Conservation (phyloP, 768 basidiomycete genomes). For the Lyophyllum decastes region DNA sequence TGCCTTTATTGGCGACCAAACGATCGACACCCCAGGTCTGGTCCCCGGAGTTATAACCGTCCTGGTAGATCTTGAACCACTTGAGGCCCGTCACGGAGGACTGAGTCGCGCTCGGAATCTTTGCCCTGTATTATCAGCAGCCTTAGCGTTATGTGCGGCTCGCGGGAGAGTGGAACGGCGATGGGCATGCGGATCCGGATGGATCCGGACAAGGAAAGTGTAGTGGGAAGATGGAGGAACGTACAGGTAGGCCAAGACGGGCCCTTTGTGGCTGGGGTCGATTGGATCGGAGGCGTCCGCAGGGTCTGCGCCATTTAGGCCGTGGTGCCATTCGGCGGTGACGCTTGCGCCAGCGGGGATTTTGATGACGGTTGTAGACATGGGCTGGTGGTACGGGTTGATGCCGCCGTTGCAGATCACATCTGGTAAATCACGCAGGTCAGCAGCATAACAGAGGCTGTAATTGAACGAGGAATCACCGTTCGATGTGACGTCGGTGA, state of each 20-base stretch:
- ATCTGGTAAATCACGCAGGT: constrained; percentile 15
- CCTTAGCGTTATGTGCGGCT: not conserved
- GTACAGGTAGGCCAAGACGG: constrained; percentile 52
- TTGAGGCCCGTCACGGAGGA: constrained; percentile 45
- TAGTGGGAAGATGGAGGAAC: constrained; percentile 12
- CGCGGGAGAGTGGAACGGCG: not conserved
- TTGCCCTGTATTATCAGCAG: constrained; percentile 35
- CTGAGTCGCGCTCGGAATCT: constrained; percentile 46
- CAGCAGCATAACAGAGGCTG: too few species aligned
- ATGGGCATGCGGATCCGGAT: not conserved
- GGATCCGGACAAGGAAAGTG: too few species aligned
- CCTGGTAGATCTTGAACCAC: constrained; percentile 59
- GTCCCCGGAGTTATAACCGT: constrained; percentile 33
- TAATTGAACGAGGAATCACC: constrained; percentile 10
- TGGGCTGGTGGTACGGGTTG: constrained; percentile 51
- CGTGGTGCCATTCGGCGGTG: constrained; percentile 56
- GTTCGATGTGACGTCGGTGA: constrained; percentile 57
- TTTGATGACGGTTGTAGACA: constrained; percentile 44
- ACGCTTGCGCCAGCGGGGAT: constrained; percentile 55
- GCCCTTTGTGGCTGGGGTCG: constrained; percentile 54
- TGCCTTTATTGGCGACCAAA: constrained; percentile 49
- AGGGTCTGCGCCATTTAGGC: constrained; percentile 40
- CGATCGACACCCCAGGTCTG: constrained; percentile 48
- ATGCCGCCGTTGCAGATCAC: constrained; percentile 62
- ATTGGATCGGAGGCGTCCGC: constrained; percentile 48